Evolutionary conservation across 1,139 yeast species (phyloP).

Genomic region (Saccharomyces hybrid): DNA sequence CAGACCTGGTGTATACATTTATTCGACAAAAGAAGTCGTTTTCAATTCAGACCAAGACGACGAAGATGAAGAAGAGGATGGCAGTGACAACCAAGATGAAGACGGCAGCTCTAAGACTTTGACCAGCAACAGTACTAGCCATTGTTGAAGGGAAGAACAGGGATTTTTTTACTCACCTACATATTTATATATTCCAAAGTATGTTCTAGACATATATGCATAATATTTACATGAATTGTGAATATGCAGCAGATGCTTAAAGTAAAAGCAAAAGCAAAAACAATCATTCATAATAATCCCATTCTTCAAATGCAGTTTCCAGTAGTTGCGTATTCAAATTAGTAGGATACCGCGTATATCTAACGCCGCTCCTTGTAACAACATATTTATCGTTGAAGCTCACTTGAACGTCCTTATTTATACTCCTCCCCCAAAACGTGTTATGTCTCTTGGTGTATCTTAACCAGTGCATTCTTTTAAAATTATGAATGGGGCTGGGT

Average conservation of each 20-base stretch:
- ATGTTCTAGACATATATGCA: background rate
- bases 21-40: conserved; percentile 48
- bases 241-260: background rate
- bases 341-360: conserved; percentile 24
- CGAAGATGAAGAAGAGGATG: background rate
- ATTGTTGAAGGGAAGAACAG: background rate
- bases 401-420: conserved; percentile 19
- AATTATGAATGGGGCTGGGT: conserved; percentile 26
- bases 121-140: background rate
- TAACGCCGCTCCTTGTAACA: conserved; percentile 23
- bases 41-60: conserved; percentile 33
- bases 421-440: conserved; percentile 20
- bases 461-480: conserved; percentile 28
- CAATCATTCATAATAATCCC: conserved; percentile 16
- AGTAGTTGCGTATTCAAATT: conserved; percentile 17
- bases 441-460: conserved; percentile 19
- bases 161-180: background rate
- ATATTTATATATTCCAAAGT: background rate
- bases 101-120: background rate
- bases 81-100: background rate
- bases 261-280: too few species aligned
- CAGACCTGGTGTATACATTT: conserved; percentile 40
- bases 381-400: conserved; percentile 12
- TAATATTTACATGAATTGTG: background rate
- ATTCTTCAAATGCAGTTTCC: conserved; percentile 23